These are phyloP conservation scores for Coleophoma cylindrospora DNA, from an alignment of 2,329 filamentous ascomycete species.

Conservation along the genomic window DNA sequence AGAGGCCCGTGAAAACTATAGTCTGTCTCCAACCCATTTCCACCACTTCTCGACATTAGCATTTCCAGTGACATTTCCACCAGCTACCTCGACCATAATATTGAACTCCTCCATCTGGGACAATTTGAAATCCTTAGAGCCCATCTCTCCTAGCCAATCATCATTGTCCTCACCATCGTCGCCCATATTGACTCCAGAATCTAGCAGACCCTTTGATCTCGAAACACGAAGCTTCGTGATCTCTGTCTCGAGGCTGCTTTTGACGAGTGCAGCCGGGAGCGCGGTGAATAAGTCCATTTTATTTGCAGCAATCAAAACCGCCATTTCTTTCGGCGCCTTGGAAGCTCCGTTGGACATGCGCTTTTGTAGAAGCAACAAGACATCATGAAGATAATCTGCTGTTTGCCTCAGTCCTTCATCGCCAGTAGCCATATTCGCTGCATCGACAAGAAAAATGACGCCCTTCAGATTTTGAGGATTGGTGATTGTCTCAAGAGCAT, in stretches of 20 bases:
- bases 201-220: constrained; percentile 74
- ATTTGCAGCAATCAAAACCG: constrained; percentile 84
- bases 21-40: constrained; percentile 76
- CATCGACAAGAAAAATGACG: constrained; percentile 86
- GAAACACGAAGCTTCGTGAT: constrained; percentile 73
- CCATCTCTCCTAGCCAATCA: constrained; percentile 78
- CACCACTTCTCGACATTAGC: constrained; percentile 82
- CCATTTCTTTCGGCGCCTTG: constrained; percentile 55
- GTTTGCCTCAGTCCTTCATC: constrained; percentile 62
- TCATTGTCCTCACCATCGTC: constrained; percentile 66
- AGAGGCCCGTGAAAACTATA: constrained; percentile 37
- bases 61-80: constrained; percentile 61
- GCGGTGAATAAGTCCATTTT: constrained; percentile 96
- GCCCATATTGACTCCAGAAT: constrained; percentile 69
- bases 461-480: constrained; percentile 53
- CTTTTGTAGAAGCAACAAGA: constrained; percentile 79
- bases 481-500: constrained; percentile 51
- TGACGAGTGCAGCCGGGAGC: constrained; percentile 72
- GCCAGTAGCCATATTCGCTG: constrained; percentile 56
- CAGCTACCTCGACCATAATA: constrained; percentile 69
- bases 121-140: constrained; percentile 74
- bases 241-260: constrained; percentile 71
- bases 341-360: constrained; percentile 50
- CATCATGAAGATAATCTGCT: constrained; percentile 82
- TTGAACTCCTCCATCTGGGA: constrained; percentile 78